Evolutionary conservation across 805 yeast species (phyloP), one percentile per base, ranked within the genome.

Genomic region (Clavispora carvajalis): DNA sequence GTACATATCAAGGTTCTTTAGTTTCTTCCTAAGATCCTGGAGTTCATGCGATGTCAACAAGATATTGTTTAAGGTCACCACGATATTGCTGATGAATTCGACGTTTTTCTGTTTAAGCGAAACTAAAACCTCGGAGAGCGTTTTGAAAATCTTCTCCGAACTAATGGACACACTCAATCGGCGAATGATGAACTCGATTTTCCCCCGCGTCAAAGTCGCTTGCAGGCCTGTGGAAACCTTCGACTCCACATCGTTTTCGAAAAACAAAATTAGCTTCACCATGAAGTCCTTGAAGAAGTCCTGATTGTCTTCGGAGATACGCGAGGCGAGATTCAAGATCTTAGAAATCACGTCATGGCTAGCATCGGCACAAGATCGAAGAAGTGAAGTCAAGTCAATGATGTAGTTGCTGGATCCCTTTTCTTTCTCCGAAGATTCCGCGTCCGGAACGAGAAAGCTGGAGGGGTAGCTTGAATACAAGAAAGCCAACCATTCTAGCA

Each of bases 401-500:
- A n/a, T 26, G 37, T 23, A 33, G 7, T 12, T 21, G 13, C 43
- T 43, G 36, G 48, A 44, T 21, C 43, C 49, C 8, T 51, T 53
- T n/a, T 49, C 54, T 4, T 48, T 51, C 7, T 41, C 44, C 10
- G 39, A 36, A 13, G 46, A 21, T 44, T 76, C 73, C 18, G 59
- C n/a, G 44, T 76, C 73, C 21, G 59, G 54, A 24, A 47, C 49
- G 33, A 63, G 58, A 35, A 65, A 65, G 21, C 59, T 50, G 4
- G 57, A 49, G 2, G 67, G 55, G 43, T 82, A 82, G 49, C 82
- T 82, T 21, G 77, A 72, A 54, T 89, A 91, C 30, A 93, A 69
- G 73, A 87, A 78, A 12, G 80, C 79, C 23, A 93, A 68, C 99
- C 99, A 93, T 48, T 90, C 95, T 25, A 93, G 65, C 18, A 93